Evolutionary conservation across 345 rosid genomes (phyloP).

Genomic region (Linum usitatissimum): DNA sequence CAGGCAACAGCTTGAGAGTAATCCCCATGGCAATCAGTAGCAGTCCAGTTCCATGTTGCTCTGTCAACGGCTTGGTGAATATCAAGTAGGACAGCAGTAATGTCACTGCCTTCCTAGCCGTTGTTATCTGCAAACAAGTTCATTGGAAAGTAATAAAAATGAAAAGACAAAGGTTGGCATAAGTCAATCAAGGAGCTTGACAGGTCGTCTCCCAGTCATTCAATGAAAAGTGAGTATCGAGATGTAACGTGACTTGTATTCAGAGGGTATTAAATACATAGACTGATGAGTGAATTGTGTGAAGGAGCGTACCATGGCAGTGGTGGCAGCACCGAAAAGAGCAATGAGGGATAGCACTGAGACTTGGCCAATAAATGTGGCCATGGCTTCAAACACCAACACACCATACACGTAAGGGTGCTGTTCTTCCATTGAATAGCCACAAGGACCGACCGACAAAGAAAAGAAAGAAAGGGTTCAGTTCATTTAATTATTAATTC

Average conservation of each 20-base stretch:
- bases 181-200: not conserved
- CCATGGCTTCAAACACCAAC: slow-evolving; percentile 87
- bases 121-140: slow-evolving; percentile 30
- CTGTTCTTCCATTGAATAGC: slow-evolving; percentile 20
- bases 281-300: not conserved
- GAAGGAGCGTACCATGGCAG: slow-evolving; percentile 64
- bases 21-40: slow-evolving; percentile 72
- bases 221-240: not conserved
- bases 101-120: slow-evolving; percentile 66
- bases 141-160: too few species aligned
- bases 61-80: slow-evolving; percentile 80
- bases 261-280: not conserved
- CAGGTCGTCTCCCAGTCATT: not conserved
- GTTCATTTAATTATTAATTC: not conserved
- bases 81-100: slow-evolving; percentile 70
- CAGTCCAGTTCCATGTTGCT: slow-evolving; percentile 66
- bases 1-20: slow-evolving; percentile 45
- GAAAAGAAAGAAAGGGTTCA: not conserved
- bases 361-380: slow-evolving; percentile 87
- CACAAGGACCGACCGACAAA: not conserved
- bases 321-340: slow-evolving; percentile 92
- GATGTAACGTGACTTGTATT: not conserved
- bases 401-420: slow-evolving; percentile 87
- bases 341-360: slow-evolving; percentile 92
- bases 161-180: not conserved